These are phyloP conservation scores for Pleurotus tuber-regium DNA, from an alignment of 768 basidiomycete genomes.

Conservation along the genomic window DNA sequence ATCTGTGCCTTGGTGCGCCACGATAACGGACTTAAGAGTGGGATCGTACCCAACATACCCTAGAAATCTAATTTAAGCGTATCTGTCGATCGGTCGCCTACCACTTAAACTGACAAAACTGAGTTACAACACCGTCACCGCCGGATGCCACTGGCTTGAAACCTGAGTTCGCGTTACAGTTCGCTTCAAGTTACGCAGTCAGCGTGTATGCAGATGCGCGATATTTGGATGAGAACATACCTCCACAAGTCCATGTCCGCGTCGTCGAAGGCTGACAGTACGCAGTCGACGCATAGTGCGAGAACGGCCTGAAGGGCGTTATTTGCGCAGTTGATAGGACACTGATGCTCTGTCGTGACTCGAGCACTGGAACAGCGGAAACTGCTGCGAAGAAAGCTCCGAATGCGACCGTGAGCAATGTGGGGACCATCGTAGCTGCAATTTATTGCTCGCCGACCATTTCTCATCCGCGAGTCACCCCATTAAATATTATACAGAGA, in stretches of 20 bases:
- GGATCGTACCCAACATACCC: conserved; percentile 31
- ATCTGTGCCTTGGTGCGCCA: conserved; percentile 43
- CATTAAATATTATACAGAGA: neutral
- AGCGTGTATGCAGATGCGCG: neutral
- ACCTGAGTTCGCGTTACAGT: conserved; percentile 43
- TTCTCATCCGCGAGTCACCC: neutral
- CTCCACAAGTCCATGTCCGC: conserved; percentile 12
- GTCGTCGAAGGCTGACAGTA: conserved; percentile 34
- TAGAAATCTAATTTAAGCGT: neutral
- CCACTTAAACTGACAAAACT: conserved; percentile 32
- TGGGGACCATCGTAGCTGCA: neutral
- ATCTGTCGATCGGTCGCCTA: neutral
- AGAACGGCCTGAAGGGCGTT: conserved; percentile 41
- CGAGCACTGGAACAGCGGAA: conserved; percentile 22
- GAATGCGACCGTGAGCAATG: neutral
- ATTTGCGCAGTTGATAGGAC: conserved; percentile 40
- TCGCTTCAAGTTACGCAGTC: conserved; percentile 25
- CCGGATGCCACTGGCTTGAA: conserved; percentile 50
- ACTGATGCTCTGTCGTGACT: conserved; percentile 34
- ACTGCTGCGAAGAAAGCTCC: conserved; percentile 13
- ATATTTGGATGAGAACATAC: neutral
- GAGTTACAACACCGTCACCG: conserved; percentile 38
- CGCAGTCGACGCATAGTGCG: conserved; percentile 47
- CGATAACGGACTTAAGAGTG: conserved; percentile 34
- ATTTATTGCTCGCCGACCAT: neutral